These are phyloP conservation scores for Crithidia sp. DNA, from an alignment of 208 protist genomes.

Conservation along the genomic window DNA sequence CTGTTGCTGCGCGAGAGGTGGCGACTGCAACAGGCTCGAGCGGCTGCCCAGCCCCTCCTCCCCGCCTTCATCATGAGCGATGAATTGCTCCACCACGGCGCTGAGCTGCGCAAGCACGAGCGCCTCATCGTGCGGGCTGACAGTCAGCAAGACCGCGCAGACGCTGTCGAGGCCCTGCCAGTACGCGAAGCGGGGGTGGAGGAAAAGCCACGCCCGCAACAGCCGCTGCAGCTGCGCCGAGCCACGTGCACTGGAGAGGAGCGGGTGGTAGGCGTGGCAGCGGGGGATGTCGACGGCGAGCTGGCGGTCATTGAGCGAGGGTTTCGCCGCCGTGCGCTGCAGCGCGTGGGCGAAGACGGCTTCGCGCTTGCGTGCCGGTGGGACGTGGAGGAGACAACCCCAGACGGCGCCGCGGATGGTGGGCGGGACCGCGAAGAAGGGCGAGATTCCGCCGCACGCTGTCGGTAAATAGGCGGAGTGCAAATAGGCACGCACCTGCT, in stretches of 20 bases:
- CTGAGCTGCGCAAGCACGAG: conserved; percentile 82
- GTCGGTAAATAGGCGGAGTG: background rate
- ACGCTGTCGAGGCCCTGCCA: conserved; percentile 96
- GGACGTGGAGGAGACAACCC: conserved; percentile 85
- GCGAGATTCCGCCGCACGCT: conserved; percentile 1
- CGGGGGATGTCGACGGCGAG: conserved; percentile 94
- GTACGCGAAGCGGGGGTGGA: conserved; percentile 60
- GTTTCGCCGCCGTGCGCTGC: conserved; percentile 24
- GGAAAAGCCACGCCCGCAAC: conserved; percentile 83
- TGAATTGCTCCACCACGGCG: conserved; percentile 78
- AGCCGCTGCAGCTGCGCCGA: conserved; percentile 74
- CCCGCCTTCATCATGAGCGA: conserved; percentile 65
- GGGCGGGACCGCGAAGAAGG: conserved; percentile 61
- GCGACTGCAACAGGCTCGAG: conserved; percentile 3
- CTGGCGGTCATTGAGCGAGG: conserved; percentile 76
- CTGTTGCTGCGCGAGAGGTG: background rate
- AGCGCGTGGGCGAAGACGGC: conserved; percentile 23
- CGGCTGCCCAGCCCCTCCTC: conserved; percentile 7
- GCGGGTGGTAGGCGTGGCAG: conserved; percentile 94
- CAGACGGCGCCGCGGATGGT: conserved; percentile 89
- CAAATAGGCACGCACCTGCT: conserved; percentile 37
- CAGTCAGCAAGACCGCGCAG: conserved; percentile 83
- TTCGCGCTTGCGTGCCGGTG: conserved; percentile 35
- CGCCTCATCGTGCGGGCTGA: conserved; percentile 70
- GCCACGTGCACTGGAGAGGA: conserved; percentile 77